phyloP scores from a whole-genome alignment of 345 rosid genomes.

The Acer negundo region DNA sequence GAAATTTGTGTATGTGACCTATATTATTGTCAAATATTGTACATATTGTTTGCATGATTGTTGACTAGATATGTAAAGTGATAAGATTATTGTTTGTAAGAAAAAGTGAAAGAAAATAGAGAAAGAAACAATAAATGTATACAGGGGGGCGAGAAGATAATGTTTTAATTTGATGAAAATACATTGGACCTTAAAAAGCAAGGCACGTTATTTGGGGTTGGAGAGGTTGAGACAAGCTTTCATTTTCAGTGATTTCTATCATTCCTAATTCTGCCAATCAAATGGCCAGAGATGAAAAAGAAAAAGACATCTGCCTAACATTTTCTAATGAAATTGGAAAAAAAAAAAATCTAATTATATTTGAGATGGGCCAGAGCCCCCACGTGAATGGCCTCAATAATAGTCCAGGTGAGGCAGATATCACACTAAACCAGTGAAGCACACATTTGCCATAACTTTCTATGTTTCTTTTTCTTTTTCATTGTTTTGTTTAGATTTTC shows the following conservation, averaged over 20 bases:
- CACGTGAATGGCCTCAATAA: constrained; percentile 13
- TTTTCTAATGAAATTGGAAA: neutral
- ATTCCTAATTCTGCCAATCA: constrained; percentile 18
- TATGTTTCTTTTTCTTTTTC: neutral
- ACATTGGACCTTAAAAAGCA: neutral
- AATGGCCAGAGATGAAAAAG: neutral
- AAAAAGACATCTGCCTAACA: constrained; percentile 8
- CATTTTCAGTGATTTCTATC: neutral
- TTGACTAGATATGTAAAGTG: neutral
- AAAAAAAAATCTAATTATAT: neutral
- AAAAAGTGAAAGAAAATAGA: neutral
- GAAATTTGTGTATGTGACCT: neutral
- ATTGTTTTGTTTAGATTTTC: neutral
- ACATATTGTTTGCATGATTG: neutral
- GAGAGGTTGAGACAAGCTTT: constrained; percentile 1
- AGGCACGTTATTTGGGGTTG: neutral
- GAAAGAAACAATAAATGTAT: neutral
- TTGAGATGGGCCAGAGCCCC: constrained; percentile 27
- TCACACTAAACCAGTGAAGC: neutral
- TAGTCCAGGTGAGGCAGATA: neutral
- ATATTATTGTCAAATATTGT: neutral
- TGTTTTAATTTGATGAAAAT: neutral
- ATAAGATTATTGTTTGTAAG: neutral
- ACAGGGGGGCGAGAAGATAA: neutral
- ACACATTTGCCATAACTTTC: neutral